These are phyloP conservation scores for Cyclostephanos invisitatus DNA, from an alignment of 108 stramenopile species.

Conservation along the genomic window DNA sequence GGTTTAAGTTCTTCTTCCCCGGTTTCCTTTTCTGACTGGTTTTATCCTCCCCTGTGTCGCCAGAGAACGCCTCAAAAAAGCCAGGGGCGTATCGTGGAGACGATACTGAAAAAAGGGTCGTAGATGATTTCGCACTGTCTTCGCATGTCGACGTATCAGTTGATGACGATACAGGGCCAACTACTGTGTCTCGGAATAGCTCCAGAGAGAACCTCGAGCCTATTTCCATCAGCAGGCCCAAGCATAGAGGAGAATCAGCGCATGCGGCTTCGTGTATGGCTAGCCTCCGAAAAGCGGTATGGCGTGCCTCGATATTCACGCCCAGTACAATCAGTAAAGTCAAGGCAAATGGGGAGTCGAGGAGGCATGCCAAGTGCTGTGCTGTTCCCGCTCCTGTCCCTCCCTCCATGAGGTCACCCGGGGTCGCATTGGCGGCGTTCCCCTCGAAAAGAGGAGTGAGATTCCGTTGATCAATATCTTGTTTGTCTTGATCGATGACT, in stretches of 20 bases:
- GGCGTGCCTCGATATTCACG: conserved; percentile 65
- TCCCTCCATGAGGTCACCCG: conserved; percentile 49
- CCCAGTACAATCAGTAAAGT: conserved; percentile 79
- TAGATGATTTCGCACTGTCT: background rate
- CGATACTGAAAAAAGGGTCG: background rate
- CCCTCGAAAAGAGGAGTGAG: conserved; percentile 76
- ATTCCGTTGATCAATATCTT: conserved; percentile 9
- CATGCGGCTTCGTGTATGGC: conserved; percentile 86
- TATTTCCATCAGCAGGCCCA: conserved; percentile 71
- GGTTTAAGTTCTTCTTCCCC: conserved; percentile 36
- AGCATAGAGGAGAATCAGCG: conserved; percentile 72
- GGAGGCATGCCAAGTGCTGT: conserved; percentile 80
- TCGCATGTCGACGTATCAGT: conserved; percentile 23
- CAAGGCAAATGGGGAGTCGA: conserved; percentile 75
- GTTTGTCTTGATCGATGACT: background rate
- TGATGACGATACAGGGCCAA: conserved; percentile 27
- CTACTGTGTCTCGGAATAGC: background rate
- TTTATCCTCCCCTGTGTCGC: background rate
- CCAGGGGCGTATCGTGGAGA: background rate
- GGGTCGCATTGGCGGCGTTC: conserved; percentile 74
- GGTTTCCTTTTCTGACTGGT: conserved; percentile 11
- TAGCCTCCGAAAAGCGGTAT: conserved; percentile 83
- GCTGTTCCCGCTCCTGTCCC: conserved; percentile 66
- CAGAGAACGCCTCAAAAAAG: background rate
- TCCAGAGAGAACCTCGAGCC: conserved; percentile 46